Evolutionary conservation across 2,329 filamentous ascomycete genomes (phyloP).

Genomic region (Cyphellophora europaea): DNA sequence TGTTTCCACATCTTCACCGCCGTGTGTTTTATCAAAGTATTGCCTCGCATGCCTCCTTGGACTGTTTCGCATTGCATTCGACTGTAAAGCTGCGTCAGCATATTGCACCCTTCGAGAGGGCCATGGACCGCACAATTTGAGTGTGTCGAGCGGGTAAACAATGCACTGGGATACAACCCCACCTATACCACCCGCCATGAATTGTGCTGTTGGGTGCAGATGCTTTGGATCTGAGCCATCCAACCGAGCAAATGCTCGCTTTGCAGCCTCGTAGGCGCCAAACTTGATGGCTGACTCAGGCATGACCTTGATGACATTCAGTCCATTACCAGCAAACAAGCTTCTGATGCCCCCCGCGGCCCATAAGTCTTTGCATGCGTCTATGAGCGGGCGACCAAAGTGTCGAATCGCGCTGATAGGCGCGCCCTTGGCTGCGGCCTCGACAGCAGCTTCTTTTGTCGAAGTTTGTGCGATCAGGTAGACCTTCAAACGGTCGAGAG

Average conservation of each 20-base stretch:
- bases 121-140: conserved; percentile 55
- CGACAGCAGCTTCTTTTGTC: conserved; percentile 48
- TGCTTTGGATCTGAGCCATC: conserved; percentile 75
- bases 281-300: conserved; percentile 98
- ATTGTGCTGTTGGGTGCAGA: conserved; percentile 79
- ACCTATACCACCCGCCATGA: conserved; percentile 79
- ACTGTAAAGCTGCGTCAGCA: too few species aligned
- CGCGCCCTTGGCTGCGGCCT: conserved; percentile 62
- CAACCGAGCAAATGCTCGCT: conserved; percentile 71
- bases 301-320: conserved; percentile 98
- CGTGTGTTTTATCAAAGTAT: conserved; percentile 71
- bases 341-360: conserved; percentile 76
- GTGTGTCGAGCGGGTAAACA: conserved; percentile 80
- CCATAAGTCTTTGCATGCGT: conserved; percentile 72
- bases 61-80: conserved; percentile 94
- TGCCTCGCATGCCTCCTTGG: conserved; percentile 71
- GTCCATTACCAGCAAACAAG: conserved; percentile 89
- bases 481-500: conserved; percentile 92
- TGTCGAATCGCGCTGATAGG: conserved; percentile 56
- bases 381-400: conserved; percentile 58
- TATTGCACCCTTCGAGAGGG: too few species aligned
- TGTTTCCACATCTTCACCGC: conserved; percentile 76
- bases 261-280: conserved; percentile 91
- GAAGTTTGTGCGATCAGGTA: conserved; percentile 89
- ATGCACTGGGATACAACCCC: conserved; percentile 86